Evolutionary conservation across 2,329 filamentous ascomycete species (phyloP).

Genomic region (Trichoderma citrinoviride): DNA sequence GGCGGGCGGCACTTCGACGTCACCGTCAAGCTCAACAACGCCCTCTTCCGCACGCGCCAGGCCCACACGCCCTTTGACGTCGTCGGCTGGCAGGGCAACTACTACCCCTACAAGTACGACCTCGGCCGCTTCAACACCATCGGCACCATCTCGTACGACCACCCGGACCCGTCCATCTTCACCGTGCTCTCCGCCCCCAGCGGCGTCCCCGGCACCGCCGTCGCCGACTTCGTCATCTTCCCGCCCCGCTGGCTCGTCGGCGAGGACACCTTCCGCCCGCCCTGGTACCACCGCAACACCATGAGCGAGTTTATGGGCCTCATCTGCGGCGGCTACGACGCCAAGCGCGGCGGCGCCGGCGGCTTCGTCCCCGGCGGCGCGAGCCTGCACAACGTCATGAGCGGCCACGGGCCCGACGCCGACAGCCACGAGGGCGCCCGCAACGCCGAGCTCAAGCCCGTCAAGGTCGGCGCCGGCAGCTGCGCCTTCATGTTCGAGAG

Average conservation of each 20-base stretch:
- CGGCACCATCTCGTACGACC: constrained; percentile 70
- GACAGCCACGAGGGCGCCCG: constrained; percentile 55
- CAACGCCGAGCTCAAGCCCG: constrained; percentile 52
- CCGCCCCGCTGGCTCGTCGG: constrained; percentile 68
- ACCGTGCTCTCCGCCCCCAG: constrained; percentile 66
- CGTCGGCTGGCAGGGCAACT: constrained; percentile 78
- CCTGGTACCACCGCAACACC: constrained; percentile 70
- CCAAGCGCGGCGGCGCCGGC: constrained; percentile 52
- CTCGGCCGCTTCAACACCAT: constrained; percentile 73
- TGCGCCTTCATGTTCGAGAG: constrained; percentile 71
- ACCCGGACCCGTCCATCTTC: constrained; percentile 77
- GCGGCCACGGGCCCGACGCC: constrained; percentile 62
- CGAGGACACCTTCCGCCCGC: constrained; percentile 68
- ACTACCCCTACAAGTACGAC: constrained; percentile 81
- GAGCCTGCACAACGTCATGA: constrained; percentile 68
- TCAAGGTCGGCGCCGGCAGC: constrained; percentile 58
- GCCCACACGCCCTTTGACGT: constrained; percentile 75
- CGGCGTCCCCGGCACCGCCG: constrained; percentile 58
- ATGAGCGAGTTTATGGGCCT: constrained; percentile 66
- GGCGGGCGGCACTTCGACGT: constrained; percentile 46
- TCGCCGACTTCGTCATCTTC: constrained; percentile 73
- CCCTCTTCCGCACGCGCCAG: constrained; percentile 63
- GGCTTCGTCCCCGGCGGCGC: constrained; percentile 59
- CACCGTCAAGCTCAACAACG: constrained; percentile 62
- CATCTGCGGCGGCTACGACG: constrained; percentile 58